A percentile compares a stretch with the other conserved stretches of the same genome.
Conservation (phyloP, 352 stramenopile species). For the Globisporangium okanoganense region DNA sequence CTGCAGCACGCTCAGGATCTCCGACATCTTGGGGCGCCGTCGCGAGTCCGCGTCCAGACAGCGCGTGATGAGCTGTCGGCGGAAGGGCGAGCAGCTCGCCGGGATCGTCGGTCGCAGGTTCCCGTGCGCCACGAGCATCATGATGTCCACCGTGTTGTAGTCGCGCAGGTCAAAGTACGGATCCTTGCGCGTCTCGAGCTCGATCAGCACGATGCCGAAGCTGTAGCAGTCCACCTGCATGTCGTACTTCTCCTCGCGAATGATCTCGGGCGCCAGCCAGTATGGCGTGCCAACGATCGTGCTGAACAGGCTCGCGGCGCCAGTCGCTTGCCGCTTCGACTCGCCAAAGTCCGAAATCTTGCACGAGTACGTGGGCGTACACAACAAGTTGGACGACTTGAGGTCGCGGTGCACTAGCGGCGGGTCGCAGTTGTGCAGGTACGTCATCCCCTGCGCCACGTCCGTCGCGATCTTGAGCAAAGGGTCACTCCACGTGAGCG, state of each 20-base stretch:
- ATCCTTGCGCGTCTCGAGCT: conserved; percentile 72
- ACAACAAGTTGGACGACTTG: conserved; percentile 78
- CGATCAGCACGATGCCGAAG: conserved; percentile 84
- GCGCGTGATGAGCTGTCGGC: conserved; percentile 59
- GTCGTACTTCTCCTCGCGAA: conserved; percentile 79
- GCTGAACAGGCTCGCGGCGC: conserved; percentile 46
- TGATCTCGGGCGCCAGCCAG: conserved; percentile 83
- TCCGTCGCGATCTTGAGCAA: conserved; percentile 80
- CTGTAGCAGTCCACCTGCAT: conserved; percentile 86
- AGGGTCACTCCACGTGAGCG: conserved; percentile 74
- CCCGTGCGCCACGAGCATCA: conserved; percentile 65
- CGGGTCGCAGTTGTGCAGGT: conserved; percentile 78
- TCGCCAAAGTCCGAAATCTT: conserved; percentile 85
- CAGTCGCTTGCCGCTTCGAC: conserved; percentile 46
- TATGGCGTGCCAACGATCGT: conserved; percentile 83
- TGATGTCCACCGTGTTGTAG: conserved; percentile 76
- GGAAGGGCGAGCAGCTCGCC: conserved; percentile 43
- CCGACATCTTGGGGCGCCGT: conserved; percentile 66
- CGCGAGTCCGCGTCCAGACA: conserved; percentile 63
- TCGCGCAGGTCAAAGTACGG: conserved; percentile 65
- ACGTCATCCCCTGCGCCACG: conserved; percentile 74
- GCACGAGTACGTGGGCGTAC: conserved; percentile 67
- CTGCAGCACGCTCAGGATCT: conserved; percentile 70
- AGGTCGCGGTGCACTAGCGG: conserved; percentile 80
- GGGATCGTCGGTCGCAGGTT: conserved; percentile 66